These are phyloP conservation scores for Hemileccinum rubropunctum DNA, from an alignment of 768 basidiomycete species.

Conservation along the genomic window DNA sequence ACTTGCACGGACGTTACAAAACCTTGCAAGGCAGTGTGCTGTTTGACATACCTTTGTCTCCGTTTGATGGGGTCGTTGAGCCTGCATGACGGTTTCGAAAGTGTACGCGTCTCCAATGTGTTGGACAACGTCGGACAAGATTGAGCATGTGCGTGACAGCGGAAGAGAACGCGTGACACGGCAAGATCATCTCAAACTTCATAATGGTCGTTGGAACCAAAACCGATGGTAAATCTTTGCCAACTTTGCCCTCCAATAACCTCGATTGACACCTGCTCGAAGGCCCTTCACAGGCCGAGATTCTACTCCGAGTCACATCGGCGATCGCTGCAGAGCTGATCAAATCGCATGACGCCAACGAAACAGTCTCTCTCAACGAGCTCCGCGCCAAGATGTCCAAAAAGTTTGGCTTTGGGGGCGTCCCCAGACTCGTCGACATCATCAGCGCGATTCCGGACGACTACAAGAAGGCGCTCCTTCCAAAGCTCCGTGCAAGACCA, in stretches of 20 bases:
- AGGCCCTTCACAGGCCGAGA: conserved; percentile 89
- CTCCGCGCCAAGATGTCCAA: conserved; percentile 87
- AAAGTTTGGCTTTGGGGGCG: conserved; percentile 81
- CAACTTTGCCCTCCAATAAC: background rate
- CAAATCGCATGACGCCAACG: conserved; percentile 75
- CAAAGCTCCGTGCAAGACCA: conserved; percentile 88
- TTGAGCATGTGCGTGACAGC: conserved; percentile 2
- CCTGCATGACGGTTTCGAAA: conserved; percentile 17
- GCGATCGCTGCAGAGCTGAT: conserved; percentile 95
- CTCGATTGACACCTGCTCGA: background rate
- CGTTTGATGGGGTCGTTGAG: conserved; percentile 18
- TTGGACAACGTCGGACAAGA: conserved; percentile 6
- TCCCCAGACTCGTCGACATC: conserved; percentile 94
- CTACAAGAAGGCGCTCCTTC: conserved; percentile 87
- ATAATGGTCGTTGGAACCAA: conserved; percentile 41
- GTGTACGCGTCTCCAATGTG: background rate
- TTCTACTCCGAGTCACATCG: conserved; percentile 85
- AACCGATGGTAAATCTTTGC: conserved; percentile 31
- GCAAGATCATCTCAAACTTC: background rate
- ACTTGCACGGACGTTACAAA: conserved; percentile 44
- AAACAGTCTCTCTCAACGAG: conserved; percentile 82
- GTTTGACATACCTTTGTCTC: conserved; percentile 25
- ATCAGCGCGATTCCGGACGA: conserved; percentile 98
- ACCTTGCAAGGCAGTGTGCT: background rate
- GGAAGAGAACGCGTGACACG: conserved; percentile 3